Evolutionary conservation across 192 early-diverging fungal species (phyloP).

Genomic region (Nowakowskiella sp.): DNA sequence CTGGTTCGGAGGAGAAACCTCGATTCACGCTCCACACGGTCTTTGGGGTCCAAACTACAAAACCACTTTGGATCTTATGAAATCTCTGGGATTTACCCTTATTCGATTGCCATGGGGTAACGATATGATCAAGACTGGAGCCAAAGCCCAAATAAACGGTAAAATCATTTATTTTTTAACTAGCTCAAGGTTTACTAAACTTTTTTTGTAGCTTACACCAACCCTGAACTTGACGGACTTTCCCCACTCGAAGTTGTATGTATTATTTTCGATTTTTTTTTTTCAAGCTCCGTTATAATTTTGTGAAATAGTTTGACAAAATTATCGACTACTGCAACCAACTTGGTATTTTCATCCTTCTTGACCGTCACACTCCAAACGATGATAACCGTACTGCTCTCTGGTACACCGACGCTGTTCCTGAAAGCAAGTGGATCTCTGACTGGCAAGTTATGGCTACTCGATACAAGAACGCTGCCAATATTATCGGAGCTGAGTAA

Average conservation of each 20-base stretch:
- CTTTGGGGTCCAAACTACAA: conserved; percentile 11
- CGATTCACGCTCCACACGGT: conserved; percentile 8
- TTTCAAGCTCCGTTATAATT: too few relatives aligned
- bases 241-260: conserved; percentile 16
- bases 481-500: conserved; percentile 16
- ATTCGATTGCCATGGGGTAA: conserved; percentile 25
- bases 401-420: conserved; percentile 19
- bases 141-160: too few relatives aligned
- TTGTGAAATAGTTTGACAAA: too few relatives aligned
- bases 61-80: conserved; percentile 7
- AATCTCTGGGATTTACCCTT: conserved; percentile 8
- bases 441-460: conserved; percentile 24
- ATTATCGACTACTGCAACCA: conserved; percentile 21
- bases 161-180: too few relatives aligned
- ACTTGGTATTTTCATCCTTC: conserved; percentile 15
- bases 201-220: conserved; percentile 15
- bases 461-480: conserved; percentile 15
- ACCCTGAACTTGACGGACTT: conserved; percentile 19
- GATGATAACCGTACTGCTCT: conserved; percentile 15
- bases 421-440: conserved; percentile 21
- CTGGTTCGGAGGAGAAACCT: conserved; percentile 18
- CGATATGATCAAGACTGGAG: conserved; percentile 13
- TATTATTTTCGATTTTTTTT: too few relatives aligned
- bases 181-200: too few relatives aligned
- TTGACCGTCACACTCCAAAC: conserved; percentile 20